phyloP scores from a whole-genome alignment of 1,284 basidiomycete genomes.

The Cryptococcus deneoformans region DNA sequence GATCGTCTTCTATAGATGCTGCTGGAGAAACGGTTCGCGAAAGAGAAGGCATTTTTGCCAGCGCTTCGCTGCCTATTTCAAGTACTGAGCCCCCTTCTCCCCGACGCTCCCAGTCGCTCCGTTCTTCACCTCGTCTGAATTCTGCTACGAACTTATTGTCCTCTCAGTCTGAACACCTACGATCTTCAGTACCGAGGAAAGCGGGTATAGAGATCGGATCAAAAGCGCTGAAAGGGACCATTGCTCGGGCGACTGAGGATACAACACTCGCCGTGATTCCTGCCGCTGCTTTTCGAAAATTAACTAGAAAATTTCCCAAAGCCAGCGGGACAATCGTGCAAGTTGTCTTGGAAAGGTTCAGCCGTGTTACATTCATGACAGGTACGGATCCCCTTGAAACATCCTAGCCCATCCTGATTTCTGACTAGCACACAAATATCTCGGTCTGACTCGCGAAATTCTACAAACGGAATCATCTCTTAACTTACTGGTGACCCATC shows the following conservation, averaged over 20 bases:
- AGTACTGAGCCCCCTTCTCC: background rate
- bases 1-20: conserved; percentile 11
- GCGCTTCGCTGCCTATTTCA: background rate
- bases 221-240: conserved; percentile 49
- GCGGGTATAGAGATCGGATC: conserved; percentile 3
- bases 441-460: conserved; percentile 93
- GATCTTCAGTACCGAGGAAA: background rate
- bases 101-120: conserved; percentile 2
- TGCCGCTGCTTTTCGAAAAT: conserved; percentile 80
- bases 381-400: conserved; percentile 22
- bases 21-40: background rate
- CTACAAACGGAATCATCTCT: conserved; percentile 95
- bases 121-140: conserved; percentile 6
- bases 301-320: conserved; percentile 93
- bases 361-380: conserved; percentile 87
- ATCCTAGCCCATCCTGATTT: conserved; percentile 45
- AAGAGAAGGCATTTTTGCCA: background rate
- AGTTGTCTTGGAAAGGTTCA: conserved; percentile 74
- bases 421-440: conserved; percentile 80
- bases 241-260: conserved; percentile 89
- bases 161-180: background rate
- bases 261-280: conserved; percentile 98
- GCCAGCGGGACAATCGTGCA: conserved; percentile 91
- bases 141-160: background rate
- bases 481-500: conserved; percentile 94